Evolutionary conservation across 192 early-diverging fungal genomes (phyloP).

Genomic region (Backusella macrospora): DNA sequence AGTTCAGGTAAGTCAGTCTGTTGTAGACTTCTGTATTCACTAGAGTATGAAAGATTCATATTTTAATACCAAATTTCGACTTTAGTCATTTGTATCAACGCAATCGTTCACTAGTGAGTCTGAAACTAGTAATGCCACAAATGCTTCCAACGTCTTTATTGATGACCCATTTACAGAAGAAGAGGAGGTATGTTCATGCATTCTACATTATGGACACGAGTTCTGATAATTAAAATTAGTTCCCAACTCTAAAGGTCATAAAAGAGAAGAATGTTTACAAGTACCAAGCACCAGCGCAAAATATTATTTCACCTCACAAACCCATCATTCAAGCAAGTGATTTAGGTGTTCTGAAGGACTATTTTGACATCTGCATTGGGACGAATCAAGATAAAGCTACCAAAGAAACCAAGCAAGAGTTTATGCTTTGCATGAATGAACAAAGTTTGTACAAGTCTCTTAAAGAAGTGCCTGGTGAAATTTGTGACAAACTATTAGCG

Average conservation of each 20-base stretch:
- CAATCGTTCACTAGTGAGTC: background rate
- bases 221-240: background rate
- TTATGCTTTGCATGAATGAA: background rate
- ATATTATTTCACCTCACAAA: slow-evolving; percentile 9
- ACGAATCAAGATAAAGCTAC: background rate
- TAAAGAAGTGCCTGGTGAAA: background rate
- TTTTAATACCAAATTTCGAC: slow-evolving; percentile 1
- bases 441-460: background rate
- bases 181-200: background rate
- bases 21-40: slow-evolving; percentile 6
- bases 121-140: background rate
- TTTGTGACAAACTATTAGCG: background rate
- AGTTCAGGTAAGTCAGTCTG: background rate
- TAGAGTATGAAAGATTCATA: background rate
- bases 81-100: background rate
- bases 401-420: slow-evolving; percentile 6
- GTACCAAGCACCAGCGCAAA: slow-evolving; percentile 1
- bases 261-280: background rate
- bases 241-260: background rate
- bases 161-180: background rate
- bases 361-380: slow-evolving; percentile 1
- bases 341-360: background rate
- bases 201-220: background rate
- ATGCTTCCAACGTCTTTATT: background rate
- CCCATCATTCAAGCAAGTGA: slow-evolving; percentile 1